Evolutionary conservation across 1,284 basidiomycete genomes (phyloP).

Genomic region (Tremellales sp.): DNA sequence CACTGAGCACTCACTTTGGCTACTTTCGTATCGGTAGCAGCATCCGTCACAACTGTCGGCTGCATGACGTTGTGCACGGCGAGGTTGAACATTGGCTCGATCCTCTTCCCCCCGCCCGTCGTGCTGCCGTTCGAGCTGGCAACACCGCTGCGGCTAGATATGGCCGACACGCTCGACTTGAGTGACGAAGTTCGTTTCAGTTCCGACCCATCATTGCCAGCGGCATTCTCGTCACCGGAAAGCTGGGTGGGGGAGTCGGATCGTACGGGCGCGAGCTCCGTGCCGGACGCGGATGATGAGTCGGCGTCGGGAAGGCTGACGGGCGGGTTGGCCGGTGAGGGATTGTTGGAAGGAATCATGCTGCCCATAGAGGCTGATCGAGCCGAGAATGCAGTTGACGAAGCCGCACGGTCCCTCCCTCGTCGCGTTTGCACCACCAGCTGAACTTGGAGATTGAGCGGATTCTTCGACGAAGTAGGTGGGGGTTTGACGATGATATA

Average conservation of each 20-base stretch:
- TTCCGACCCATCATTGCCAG: background rate
- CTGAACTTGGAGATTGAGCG: conserved; percentile 89
- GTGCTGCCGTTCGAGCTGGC: conserved; percentile 12
- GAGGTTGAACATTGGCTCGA: conserved; percentile 90
- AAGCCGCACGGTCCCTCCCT: conserved; percentile 17
- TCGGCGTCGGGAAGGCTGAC: background rate
- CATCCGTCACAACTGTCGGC: conserved; percentile 66
- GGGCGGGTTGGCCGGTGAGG: conserved; percentile 1
- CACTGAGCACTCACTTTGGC: conserved; percentile 57
- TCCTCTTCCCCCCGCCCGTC: conserved; percentile 51
- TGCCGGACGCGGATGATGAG: background rate
- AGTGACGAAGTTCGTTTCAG: conserved; percentile 24
- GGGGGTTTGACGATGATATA: conserved; percentile 54
- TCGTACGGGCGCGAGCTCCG: background rate
- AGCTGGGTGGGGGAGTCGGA: background rate
- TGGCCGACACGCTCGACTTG: conserved; percentile 21
- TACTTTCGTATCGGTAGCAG: conserved; percentile 87
- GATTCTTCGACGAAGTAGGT: conserved; percentile 74
- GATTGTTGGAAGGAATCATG: background rate
- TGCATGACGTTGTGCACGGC: conserved; percentile 84
- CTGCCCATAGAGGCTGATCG: conserved; percentile 2
- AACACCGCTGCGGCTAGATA: conserved; percentile 2
- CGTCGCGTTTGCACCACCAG: conserved; percentile 56
- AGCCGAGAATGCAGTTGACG: conserved; percentile 17
- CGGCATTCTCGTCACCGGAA: background rate